Evolutionary conservation across 2,329 filamentous ascomycete species (phyloP).

Genomic region (Alternaria dauci): DNA sequence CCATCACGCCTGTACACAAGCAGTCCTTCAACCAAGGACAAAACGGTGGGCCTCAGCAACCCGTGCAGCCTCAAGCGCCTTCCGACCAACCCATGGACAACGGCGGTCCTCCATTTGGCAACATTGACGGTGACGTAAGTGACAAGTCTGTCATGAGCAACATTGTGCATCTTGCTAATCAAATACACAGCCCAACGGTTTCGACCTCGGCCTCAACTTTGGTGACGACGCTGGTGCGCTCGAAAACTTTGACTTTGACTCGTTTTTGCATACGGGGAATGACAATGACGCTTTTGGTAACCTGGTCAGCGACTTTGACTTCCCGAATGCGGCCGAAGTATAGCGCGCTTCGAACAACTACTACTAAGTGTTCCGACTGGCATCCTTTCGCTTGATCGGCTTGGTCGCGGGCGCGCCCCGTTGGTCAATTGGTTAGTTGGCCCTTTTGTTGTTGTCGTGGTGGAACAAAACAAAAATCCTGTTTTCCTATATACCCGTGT

Average conservation of each 20-base stretch:
- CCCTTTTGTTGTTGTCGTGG: neutral
- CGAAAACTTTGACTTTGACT: constrained; percentile 73
- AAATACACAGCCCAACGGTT: constrained; percentile 39
- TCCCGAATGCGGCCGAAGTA: constrained; percentile 46
- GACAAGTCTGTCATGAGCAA: neutral
- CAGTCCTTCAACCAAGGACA: constrained; percentile 49
- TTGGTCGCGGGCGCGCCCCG: neutral
- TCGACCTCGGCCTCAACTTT: constrained; percentile 53
- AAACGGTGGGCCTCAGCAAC: constrained; percentile 46
- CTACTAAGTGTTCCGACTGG: too few species aligned
- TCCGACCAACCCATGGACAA: constrained; percentile 48
- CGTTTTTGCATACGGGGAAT: constrained; percentile 67
- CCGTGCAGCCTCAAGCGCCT: constrained; percentile 46
- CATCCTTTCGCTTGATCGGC: neutral
- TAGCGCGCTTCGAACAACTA: neutral
- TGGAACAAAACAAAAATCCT: constrained; percentile 23
- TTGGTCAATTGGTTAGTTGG: neutral
- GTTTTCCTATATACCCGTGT: constrained; percentile 33
- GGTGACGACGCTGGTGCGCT: constrained; percentile 69
- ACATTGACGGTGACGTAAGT: constrained; percentile 50
- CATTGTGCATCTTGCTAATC: constrained; percentile 6
- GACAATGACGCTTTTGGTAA: constrained; percentile 54
- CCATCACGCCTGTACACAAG: constrained; percentile 57
- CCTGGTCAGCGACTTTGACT: constrained; percentile 44
- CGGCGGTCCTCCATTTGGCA: constrained; percentile 51